Evolutionary conservation across 805 yeast genomes (phyloP), one percentile per base, ranked within the genome.

Genomic region (Lipomyces mesembrius): DNA sequence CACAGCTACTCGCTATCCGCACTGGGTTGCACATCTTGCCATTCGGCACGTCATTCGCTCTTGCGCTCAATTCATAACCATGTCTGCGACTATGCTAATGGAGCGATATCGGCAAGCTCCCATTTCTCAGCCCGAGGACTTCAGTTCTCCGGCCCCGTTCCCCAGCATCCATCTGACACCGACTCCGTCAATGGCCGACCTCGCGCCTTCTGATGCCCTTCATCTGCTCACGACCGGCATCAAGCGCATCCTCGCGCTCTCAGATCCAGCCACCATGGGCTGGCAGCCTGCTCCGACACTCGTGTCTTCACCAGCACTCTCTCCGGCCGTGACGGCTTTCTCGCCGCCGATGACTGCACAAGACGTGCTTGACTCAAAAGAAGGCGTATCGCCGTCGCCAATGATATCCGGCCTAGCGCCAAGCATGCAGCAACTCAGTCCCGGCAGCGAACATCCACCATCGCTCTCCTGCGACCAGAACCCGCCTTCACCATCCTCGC

Each of bases 181-280:
- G 49, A 60, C 61, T 29, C 55, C 60, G 25, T 46, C 67, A 9
- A 57, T 64, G 61, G 59, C 60, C 12, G 64, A 60, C 25, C 61
- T 64, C 51, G 17, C 67, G 34, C 68, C 68, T 34, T 49, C 60
- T 34, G 66, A 62, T 27, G 69, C 69, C 2, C 66, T 66, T 39
- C 62, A 27, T 52, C 69, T 66, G 57, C 69, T 66, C 12, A 58
- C 55, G 12, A 61, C 57, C 62, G 65, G 69, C 61, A 62, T 66
- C 37, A 32, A 57, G 14, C 64, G 59, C 59, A 57, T 62, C 27
- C 63, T 66, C 35, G 64, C 62, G 14, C 54, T 56, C 25, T 61
- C 61, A 51, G 62, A 54, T 35, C 64, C 68, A 25, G 57, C 57
- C 20, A 60, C 57, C 35, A 60, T 63, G 37, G 56, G 63, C 8